Base-by-base conservation (phyloP, 768 basidiomycete species). In the Lepiota subincarnata region DNA sequence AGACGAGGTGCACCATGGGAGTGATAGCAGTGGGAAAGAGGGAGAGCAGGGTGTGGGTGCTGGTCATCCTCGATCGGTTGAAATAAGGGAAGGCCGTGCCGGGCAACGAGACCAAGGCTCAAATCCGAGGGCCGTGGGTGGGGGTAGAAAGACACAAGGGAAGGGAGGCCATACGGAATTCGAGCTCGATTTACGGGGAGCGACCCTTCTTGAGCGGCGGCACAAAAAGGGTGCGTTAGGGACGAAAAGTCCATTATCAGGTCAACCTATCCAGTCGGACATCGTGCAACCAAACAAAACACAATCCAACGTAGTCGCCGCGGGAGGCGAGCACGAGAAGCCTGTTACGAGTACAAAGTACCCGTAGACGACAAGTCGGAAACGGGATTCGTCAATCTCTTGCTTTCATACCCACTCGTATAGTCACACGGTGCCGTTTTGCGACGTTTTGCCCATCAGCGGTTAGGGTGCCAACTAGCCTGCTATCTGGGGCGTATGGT, bases 121-220 rank as follows among this genome's bases (percentile, higher is more conserved):
- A 40, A 62, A 55, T 8, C 52, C 50, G 10, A 42, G 59, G 48
- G 44, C 55, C 45, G 49, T 60, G 52, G 56, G 55, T 6, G 20
- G 57, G n/a, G 59, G 58, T 16, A 57, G 48, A 20, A 60, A 50
- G 36, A 42, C 59, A 20, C 59, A 45, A 39, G 58, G 22, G 39
- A 41, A 41, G 13, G 31, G 40, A 12, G 54, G 48, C 14, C 18
- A 31, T 16, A 56, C 56, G 35, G 56, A 57, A 50, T 99, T 99
- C 63, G 91, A 98, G 65, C 78, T 99, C 53, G 88, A 93, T 64
- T 70, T 99, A 48, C 82, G 89, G 60, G 84, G 79, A 54, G 92
- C 97, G 19, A 98, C 96, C 2, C 70, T 98, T 1, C 76, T 98
- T 5, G 92, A 89, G 11, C 71, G 88, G 59, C 71, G 89, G 55